Percentiles rank a stretch among this genome's conserved stretches.
These are phyloP conservation scores for Leccinum fibrillosum DNA, from an alignment of 768 basidiomycete genomes.

Conservation along the genomic window DNA sequence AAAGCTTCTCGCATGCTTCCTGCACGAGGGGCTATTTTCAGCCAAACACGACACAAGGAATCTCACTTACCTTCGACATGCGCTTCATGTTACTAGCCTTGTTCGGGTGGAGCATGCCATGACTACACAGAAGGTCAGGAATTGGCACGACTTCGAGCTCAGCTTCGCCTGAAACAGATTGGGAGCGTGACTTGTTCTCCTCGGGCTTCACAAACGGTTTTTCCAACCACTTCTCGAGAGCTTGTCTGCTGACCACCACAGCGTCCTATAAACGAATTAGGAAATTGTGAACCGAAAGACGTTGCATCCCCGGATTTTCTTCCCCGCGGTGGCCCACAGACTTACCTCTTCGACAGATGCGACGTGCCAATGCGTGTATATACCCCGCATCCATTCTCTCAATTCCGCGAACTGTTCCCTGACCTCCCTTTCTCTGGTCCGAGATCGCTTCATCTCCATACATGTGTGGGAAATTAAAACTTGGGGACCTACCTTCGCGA, in stretches of 20 bases:
- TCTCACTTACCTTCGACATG: conserved; percentile 47
- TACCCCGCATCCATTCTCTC: conserved; percentile 51
- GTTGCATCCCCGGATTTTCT: conserved; percentile 4
- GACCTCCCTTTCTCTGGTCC: conserved; percentile 41
- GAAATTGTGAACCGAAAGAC: conserved; percentile 8
- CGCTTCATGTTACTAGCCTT: conserved; percentile 66
- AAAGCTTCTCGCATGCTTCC: conserved; percentile 26
- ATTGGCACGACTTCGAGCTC: conserved; percentile 29
- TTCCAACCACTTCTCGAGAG: conserved; percentile 60
- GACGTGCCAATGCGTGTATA: conserved; percentile 64
- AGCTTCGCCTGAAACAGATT: conserved; percentile 13
- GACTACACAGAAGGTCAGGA: conserved; percentile 56
- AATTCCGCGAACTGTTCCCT: conserved; percentile 46
- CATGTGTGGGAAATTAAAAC: conserved; percentile 10
- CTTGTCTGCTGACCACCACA: conserved; percentile 57
- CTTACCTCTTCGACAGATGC: conserved; percentile 46
- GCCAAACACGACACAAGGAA: neutral
- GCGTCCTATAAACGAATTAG: conserved; percentile 40
- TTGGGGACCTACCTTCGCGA: conserved; percentile 40
- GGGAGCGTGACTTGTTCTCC: conserved; percentile 18
- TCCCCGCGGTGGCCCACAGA: conserved; percentile 2
- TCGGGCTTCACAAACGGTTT: conserved; percentile 29
- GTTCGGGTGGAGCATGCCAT: conserved; percentile 58
- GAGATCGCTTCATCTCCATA: conserved; percentile 14
- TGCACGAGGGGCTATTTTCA: conserved; percentile 1